These are phyloP conservation scores for Beauveria caledonica DNA, from an alignment of 2,329 filamentous ascomycete species.

Conservation along the genomic window DNA sequence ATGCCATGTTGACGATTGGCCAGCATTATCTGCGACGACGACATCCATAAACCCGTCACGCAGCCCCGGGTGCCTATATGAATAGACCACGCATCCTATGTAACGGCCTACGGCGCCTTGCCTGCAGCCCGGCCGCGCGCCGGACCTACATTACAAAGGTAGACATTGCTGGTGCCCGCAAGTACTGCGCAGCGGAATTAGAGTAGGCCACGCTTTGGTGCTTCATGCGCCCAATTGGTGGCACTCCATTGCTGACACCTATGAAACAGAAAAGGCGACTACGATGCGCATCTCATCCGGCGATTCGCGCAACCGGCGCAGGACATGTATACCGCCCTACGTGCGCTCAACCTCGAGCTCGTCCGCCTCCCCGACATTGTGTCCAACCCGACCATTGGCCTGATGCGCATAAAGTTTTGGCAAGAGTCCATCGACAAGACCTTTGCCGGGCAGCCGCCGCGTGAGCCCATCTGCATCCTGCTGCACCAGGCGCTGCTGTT, in stretches of 20 bases:
- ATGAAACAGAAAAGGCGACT: constrained; percentile 65
- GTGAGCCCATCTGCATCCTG: constrained; percentile 84
- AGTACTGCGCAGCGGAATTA: constrained; percentile 47
- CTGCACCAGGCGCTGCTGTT: constrained; percentile 64
- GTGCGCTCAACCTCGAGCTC: constrained; percentile 87
- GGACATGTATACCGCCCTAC: constrained; percentile 82
- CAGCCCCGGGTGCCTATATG: constrained; percentile 24
- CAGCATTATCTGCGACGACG: constrained; percentile 3
- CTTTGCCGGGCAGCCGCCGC: constrained; percentile 69
- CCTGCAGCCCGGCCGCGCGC: constrained; percentile 18
- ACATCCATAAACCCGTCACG: not conserved
- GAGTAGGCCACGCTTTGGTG: constrained; percentile 27
- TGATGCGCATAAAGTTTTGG: constrained; percentile 93
- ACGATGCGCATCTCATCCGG: constrained; percentile 77
- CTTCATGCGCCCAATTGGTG: not conserved
- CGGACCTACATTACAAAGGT: constrained; percentile 41
- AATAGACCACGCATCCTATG: constrained; percentile 27
- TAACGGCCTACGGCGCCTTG: constrained; percentile 31
- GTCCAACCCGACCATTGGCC: constrained; percentile 76
- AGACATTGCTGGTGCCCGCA: constrained; percentile 44
- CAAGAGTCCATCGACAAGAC: constrained; percentile 73
- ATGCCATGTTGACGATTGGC: constrained; percentile 16
- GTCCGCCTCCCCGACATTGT: constrained; percentile 84
- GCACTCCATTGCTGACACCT: not conserved
- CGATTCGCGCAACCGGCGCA: constrained; percentile 67